A percentile compares a stretch with the other conserved stretches of the same genome.
phyloP scores from a whole-genome alignment of 768 basidiomycete genomes.

The Rhodotorula toruloides region DNA sequence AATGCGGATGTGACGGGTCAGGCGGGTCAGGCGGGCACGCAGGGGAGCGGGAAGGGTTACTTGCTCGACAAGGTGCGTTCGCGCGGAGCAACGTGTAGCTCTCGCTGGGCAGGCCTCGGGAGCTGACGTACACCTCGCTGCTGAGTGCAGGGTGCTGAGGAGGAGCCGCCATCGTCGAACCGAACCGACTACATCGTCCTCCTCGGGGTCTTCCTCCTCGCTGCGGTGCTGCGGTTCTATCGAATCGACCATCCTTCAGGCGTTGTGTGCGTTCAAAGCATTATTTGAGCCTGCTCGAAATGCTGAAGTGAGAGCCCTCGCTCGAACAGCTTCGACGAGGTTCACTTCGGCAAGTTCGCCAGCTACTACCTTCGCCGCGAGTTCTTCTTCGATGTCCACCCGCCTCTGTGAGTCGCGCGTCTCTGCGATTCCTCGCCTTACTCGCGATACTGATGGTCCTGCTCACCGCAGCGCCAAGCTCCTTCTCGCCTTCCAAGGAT shows the following conservation, averaged over 20 bases:
- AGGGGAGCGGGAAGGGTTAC: background rate
- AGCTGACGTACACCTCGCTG: background rate
- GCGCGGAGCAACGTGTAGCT: too few relatives aligned
- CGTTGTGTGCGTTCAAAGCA: conserved; percentile 41
- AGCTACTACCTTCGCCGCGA: conserved; percentile 84
- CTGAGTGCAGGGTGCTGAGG: conserved; percentile 11
- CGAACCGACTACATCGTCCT: conserved; percentile 23
- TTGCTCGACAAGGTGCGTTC: conserved; percentile 24
- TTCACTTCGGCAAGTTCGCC: conserved; percentile 95
- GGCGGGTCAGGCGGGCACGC: accelerated
- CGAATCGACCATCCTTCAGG: conserved; percentile 43
- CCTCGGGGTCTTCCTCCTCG: conserved; percentile 22
- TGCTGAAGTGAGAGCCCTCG: too few relatives aligned
- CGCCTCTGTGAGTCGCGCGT: conserved; percentile 58
- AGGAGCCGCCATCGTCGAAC: conserved; percentile 19
- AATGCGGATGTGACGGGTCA: background rate
- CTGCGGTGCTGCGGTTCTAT: conserved; percentile 39
- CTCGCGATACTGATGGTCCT: too few relatives aligned
- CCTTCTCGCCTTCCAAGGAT: conserved; percentile 85
- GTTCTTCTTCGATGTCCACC: conserved; percentile 99
- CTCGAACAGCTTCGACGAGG: conserved; percentile 40
- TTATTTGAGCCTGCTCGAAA: background rate
- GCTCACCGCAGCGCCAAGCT: conserved; percentile 70
- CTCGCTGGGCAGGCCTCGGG: background rate
- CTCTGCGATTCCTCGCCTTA: too few relatives aligned